These are phyloP conservation scores for Xylariaceae sp. DNA, from an alignment of 2,329 filamentous ascomycete genomes.

Conservation along the genomic window DNA sequence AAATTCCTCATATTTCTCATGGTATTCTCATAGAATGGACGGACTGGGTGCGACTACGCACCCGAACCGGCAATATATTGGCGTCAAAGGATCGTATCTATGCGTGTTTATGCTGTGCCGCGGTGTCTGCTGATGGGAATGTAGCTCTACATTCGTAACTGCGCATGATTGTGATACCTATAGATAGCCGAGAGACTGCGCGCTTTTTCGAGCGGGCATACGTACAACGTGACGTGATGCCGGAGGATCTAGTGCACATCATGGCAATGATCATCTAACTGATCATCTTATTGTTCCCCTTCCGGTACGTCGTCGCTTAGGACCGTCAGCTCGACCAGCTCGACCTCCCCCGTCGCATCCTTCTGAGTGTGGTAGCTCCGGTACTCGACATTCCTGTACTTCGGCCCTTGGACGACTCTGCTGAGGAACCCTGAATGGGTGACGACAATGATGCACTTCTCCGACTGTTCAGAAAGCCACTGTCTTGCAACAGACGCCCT, in stretches of 20 bases:
- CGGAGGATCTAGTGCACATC: neutral
- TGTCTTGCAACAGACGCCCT: slow-evolving; percentile 27
- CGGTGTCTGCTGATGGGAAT: neutral
- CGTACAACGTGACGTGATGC: neutral
- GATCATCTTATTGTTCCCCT: neutral
- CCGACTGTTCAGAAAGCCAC: slow-evolving; percentile 29
- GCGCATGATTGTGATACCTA: neutral
- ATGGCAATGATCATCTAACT: neutral
- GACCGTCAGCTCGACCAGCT: slow-evolving; percentile 20
- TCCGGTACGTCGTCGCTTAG: slow-evolving; percentile 13
- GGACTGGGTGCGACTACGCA: neutral
- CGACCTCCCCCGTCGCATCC: slow-evolving; percentile 11
- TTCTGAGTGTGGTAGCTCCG: slow-evolving; percentile 25
- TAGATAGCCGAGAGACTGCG: neutral
- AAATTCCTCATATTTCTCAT: neutral
- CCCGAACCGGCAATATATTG: neutral
- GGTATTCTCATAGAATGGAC: neutral
- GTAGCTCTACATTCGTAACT: neutral
- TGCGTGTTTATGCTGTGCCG: neutral
- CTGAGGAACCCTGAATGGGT: slow-evolving; percentile 32
- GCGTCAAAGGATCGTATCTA: neutral
- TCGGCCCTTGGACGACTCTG: slow-evolving; percentile 26
- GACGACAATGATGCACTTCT: slow-evolving; percentile 31
- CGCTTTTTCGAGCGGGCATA: neutral
- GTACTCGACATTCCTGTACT: slow-evolving; percentile 31